These are phyloP conservation scores for Pestalotiopsis sp. DNA, from an alignment of 2,329 filamentous ascomycete species.

Conservation along the genomic window DNA sequence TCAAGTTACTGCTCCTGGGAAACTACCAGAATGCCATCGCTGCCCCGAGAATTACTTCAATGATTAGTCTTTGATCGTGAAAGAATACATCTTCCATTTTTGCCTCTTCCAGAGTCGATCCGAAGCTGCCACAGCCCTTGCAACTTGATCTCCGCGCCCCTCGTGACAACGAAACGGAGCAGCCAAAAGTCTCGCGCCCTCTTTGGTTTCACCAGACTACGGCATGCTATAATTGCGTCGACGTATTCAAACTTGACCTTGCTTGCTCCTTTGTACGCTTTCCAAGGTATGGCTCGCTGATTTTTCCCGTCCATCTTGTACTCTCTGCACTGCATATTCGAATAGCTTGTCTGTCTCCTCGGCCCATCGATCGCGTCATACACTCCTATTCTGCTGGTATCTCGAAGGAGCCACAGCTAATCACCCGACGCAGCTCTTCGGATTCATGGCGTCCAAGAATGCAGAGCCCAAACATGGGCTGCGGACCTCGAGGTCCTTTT, in stretches of 20 bases:
- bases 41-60: not conserved
- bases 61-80: not conserved
- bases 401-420: slow-evolving; percentile 26
- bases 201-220: not conserved
- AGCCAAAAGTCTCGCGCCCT: not conserved
- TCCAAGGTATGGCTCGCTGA: not conserved
- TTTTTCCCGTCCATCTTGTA: not conserved
- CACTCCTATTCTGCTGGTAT: not conserved
- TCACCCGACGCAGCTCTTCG: slow-evolving; percentile 12
- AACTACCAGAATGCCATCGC: not conserved
- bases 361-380: not conserved
- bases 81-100: not conserved
- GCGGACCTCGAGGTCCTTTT: slow-evolving; percentile 29
- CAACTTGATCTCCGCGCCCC: not conserved
- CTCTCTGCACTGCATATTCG: not conserved
- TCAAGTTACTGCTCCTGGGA: not conserved
- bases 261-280: not conserved
- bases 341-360: not conserved
- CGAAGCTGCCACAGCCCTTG: not conserved
- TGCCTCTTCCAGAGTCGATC: not conserved
- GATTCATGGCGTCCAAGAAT: slow-evolving; percentile 20
- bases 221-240: slow-evolving; percentile 1
- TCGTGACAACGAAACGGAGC: not conserved
- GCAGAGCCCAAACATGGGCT: slow-evolving; percentile 27
- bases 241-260: not conserved